Percentiles rank a stretch among this genome's conserved stretches.
Conservation (phyloP, 2,329 filamentous ascomycete species). For the Phialocephala sp. region DNA sequence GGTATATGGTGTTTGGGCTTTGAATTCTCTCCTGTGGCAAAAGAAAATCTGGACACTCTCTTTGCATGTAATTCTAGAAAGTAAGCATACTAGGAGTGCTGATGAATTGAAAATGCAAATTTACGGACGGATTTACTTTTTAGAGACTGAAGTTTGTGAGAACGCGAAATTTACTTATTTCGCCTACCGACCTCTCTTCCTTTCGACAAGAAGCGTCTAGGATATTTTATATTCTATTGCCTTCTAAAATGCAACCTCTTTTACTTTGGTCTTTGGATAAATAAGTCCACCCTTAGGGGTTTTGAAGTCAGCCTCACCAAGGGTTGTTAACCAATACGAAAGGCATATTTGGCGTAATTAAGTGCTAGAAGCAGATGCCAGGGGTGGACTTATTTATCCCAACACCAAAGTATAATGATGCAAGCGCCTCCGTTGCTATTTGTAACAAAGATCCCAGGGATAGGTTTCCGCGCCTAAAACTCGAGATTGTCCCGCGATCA, state of each 20-base stretch:
- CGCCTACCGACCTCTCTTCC: too few relatives aligned
- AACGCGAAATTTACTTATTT: too few relatives aligned
- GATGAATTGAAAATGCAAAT: conserved; percentile 1
- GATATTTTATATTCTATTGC: neutral
- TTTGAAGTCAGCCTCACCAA: too few relatives aligned
- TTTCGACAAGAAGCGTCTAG: neutral
- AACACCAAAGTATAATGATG: too few relatives aligned
- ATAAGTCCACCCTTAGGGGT: too few relatives aligned
- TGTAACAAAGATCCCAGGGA: neutral
- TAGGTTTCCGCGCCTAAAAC: neutral
- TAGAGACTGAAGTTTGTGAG: too few relatives aligned
- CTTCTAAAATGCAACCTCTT: neutral
- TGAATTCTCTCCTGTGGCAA: conserved; percentile 31
- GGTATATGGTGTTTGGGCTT: conserved; percentile 36
- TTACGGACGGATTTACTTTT: neutral
- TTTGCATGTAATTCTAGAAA: conserved; percentile 37
- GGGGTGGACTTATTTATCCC: too few relatives aligned
- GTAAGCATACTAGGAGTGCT: conserved; percentile 19
- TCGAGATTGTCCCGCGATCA: neutral
- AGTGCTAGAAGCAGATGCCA: too few relatives aligned
- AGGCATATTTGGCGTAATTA: too few relatives aligned
- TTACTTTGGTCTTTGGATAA: too few relatives aligned
- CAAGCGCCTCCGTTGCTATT: neutral
- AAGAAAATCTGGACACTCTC: conserved; percentile 34
- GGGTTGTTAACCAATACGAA: too few relatives aligned